These are phyloP conservation scores for Fusarium buxicola DNA, from an alignment of 2,329 filamentous ascomycete species.

Conservation along the genomic window DNA sequence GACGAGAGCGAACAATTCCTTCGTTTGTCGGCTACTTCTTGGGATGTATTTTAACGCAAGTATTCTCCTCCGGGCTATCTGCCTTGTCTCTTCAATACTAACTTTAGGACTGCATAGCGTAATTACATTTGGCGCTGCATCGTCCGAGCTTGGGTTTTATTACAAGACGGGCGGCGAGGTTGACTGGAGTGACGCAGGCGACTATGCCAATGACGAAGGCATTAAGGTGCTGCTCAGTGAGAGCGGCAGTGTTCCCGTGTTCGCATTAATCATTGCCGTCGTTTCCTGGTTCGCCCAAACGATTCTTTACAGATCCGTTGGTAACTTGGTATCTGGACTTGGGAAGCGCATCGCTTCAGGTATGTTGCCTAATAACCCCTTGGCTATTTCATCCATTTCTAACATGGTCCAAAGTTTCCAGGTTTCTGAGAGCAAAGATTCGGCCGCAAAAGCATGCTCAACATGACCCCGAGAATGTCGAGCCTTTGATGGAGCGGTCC, in stretches of 20 bases:
- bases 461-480: slow-evolving; percentile 35
- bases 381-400: slow-evolving; percentile 1
- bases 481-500: slow-evolving; percentile 27
- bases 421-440: slow-evolving; percentile 29
- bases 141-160: slow-evolving; percentile 49
- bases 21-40: slow-evolving; percentile 36
- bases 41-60: slow-evolving; percentile 42
- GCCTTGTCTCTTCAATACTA: slow-evolving; percentile 9
- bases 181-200: slow-evolving; percentile 47
- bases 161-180: slow-evolving; percentile 48
- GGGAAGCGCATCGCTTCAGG: slow-evolving; percentile 37
- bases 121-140: slow-evolving; percentile 44
- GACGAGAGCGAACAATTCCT: slow-evolving; percentile 37
- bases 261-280: slow-evolving; percentile 38
- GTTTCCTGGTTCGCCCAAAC: slow-evolving; percentile 40
- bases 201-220: slow-evolving; percentile 46
- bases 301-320: slow-evolving; percentile 37
- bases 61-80: not conserved
- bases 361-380: slow-evolving; percentile 24
- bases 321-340: slow-evolving; percentile 33
- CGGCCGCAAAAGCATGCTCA: slow-evolving; percentile 18
- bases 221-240: slow-evolving; percentile 48
- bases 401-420: slow-evolving; percentile 23
- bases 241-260: slow-evolving; percentile 38
- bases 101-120: slow-evolving; percentile 33